Percentiles rank a stretch among this genome's conserved stretches.
phyloP scores from a whole-genome alignment of 148 eudicot genomes.

The Rhododendron vialii region DNA sequence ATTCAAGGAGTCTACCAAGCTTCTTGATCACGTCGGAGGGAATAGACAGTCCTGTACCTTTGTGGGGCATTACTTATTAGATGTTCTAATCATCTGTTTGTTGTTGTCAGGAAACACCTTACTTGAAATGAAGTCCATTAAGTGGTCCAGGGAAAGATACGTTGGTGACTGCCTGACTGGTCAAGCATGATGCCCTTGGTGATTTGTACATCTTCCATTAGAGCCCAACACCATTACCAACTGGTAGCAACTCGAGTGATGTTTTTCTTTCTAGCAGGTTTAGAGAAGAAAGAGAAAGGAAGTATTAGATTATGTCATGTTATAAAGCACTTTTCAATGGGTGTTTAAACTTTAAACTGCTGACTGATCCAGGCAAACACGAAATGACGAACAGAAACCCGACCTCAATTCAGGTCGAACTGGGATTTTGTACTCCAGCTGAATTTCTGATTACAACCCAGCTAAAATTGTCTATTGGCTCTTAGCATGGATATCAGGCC shows the following conservation, averaged over 20 bases:
- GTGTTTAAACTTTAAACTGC: neutral
- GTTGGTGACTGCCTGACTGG: neutral
- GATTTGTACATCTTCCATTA: neutral
- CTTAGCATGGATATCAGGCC: neutral
- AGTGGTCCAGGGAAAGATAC: neutral
- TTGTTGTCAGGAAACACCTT: neutral
- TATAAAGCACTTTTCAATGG: neutral
- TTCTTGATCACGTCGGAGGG: neutral
- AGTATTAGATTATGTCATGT: neutral
- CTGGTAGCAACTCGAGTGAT: neutral
- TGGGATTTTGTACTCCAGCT: neutral
- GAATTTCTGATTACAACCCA: neutral
- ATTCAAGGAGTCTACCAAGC: neutral
- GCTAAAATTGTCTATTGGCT: neutral
- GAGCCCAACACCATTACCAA: neutral
- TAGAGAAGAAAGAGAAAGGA: neutral
- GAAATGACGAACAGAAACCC: neutral
- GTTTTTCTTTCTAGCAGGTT: neutral
- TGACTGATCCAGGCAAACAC: neutral
- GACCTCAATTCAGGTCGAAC: neutral
- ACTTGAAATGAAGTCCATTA: neutral
- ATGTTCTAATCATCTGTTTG: neutral
- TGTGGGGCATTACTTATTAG: neutral
- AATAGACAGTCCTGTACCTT: neutral
- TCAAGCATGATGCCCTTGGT: neutral